Conservation (phyloP, 345 rosid species). For the Limnanthes douglasii region DNA sequence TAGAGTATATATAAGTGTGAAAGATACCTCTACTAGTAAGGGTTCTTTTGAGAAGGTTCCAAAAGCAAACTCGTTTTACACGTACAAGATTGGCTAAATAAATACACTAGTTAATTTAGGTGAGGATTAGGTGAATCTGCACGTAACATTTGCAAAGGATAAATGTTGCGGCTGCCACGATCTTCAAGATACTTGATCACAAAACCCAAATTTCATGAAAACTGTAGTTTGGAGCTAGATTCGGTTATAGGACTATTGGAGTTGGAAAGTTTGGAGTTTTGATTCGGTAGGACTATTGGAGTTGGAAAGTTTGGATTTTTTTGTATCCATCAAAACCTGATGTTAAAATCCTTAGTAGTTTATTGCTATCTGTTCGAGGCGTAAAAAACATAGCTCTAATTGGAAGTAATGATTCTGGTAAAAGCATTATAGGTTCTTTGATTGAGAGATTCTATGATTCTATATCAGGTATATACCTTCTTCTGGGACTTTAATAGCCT, state of each 20-base stretch:
- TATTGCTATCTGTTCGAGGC: conserved; percentile 66
- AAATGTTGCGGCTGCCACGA: conserved; percentile 86
- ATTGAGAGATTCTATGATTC: conserved; percentile 97
- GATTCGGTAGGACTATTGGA: conserved; percentile 70
- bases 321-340: conserved; percentile 87
- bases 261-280: conserved; percentile 64
- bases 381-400: conserved; percentile 94
- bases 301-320: conserved; percentile 66
- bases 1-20: too few relatives aligned
- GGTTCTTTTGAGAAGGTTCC: too few relatives aligned
- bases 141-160: conserved; percentile 93
- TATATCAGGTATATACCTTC: conserved; percentile 47
- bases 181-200: conserved; percentile 72
- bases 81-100: too few relatives aligned
- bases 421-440: conserved; percentile 89
- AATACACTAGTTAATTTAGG: too few relatives aligned
- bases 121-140: too few relatives aligned
- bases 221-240: conserved; percentile 51
- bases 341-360: conserved; percentile 53
- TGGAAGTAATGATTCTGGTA: conserved; percentile 97
- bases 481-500: conserved; percentile 5
- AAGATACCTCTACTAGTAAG: too few relatives aligned
- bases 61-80: too few relatives aligned
- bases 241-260: conserved; percentile 66
- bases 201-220: conserved; percentile 54